Base-by-base conservation (phyloP, 768 basidiomycete genomes). In the Tylopilus rubrobrunneus region DNA sequence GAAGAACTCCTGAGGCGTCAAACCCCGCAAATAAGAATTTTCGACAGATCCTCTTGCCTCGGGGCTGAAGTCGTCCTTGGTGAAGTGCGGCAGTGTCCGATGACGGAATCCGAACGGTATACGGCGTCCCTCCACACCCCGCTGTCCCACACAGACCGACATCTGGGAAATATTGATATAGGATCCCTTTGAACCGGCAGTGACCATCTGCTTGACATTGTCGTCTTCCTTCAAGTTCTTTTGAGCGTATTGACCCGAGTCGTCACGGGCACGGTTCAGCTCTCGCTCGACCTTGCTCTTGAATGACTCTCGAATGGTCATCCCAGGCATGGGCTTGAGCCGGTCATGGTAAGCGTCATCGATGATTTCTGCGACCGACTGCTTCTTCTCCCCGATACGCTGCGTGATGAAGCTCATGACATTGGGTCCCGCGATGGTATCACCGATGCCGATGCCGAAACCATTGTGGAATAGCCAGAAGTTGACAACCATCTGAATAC, bases 161-260 rank as follows among this genome's bases (percentile, higher is more conserved):
- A 98, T 98, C 74, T 99, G 97, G 11, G 97, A 98, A 65, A 99
- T 98, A 73, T 99, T 99, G 81, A 98, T 99, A 78, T 93, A 95
- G 0, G 94, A 94, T 72, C 95, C 94, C 73, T 99, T 98, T 12
- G 97, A 97, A 25, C 97, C 97, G 10, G 97, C 95, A 7, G 96
- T 92, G 66, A 98, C 96, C 97, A 99, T 99, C 81, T 98, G 97
- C 80, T 98, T 99, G 76, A 98, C 95, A 63, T 98, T 98, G 79
- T 99, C 98, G 74, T 97, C 95, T 70, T 92, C 92, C 79, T 98
- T 98, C 80, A 98, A 77, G 67, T 87, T 87, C 74, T 93, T 88
- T 74, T 98, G 93, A n/a, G 95, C 96, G 43, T 87, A 90, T 68
- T 93, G 92, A 77, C 97, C 97, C 28, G 93, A 93, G 45, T 83